A percentile compares a stretch with the other conserved stretches of the same genome.
Conservation (phyloP, 148 eudicot genomes). For the Rhododendron ovatum region DNA sequence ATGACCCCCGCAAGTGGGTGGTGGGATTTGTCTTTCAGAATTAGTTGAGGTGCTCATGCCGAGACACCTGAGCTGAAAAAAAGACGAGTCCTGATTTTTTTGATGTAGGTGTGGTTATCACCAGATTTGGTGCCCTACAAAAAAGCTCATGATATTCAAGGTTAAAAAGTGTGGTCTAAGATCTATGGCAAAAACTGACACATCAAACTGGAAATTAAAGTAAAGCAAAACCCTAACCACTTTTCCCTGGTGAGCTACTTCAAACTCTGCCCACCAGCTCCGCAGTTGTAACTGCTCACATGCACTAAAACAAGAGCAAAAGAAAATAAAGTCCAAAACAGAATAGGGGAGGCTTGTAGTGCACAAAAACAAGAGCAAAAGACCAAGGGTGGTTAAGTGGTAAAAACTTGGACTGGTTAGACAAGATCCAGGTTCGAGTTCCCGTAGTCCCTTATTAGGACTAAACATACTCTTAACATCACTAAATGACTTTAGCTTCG, state of each 20-base stretch:
- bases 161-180: not conserved
- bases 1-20: not conserved
- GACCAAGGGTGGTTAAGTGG: not conserved
- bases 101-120: not conserved
- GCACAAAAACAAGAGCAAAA: conserved; percentile 6
- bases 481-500: not conserved
- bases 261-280: not conserved
- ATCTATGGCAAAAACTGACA: not conserved
- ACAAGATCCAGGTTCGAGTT: not conserved
- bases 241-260: conserved; percentile 17
- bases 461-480: too few relatives aligned
- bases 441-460: not conserved
- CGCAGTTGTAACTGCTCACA: conserved; percentile 28
- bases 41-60: not conserved
- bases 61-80: too few relatives aligned
- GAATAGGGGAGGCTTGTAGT: not conserved
- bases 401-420: not conserved
- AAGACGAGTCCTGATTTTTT: not conserved
- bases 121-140: conserved; percentile 9
- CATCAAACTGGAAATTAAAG: not conserved
- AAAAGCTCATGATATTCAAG: not conserved
- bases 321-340: not conserved
- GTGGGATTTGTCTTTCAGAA: too few relatives aligned
- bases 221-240: conserved; percentile 6
- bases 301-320: not conserved